phyloP scores from a whole-genome alignment of 495 filamentous ascomycete genomes.

The Annulohypoxylon nitens region DNA sequence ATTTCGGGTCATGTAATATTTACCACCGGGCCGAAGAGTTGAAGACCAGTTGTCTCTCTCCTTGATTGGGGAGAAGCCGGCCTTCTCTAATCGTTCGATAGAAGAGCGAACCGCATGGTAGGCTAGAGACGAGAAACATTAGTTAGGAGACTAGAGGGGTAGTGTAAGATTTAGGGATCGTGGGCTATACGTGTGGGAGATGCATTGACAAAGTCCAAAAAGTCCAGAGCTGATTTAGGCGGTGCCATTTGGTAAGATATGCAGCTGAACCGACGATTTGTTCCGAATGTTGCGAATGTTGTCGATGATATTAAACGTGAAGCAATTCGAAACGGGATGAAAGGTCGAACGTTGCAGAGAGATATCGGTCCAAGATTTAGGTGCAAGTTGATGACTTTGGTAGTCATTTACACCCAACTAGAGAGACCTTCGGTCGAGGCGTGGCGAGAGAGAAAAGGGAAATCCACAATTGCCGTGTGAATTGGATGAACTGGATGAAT shows the following conservation, averaged over 20 bases:
- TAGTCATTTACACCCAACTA: slow-evolving; percentile 34
- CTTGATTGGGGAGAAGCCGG: slow-evolving; percentile 89
- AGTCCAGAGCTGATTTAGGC: slow-evolving; percentile 78
- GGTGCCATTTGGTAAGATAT: slow-evolving; percentile 66
- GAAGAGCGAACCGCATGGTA: slow-evolving; percentile 92
- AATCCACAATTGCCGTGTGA: too few species aligned
- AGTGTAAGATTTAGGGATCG: neutral
- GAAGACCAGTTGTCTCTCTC: slow-evolving; percentile 92
- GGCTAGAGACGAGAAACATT: slow-evolving; percentile 66
- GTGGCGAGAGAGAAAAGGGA: too few species aligned
- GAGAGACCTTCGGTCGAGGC: too few species aligned
- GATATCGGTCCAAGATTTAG: slow-evolving; percentile 10
- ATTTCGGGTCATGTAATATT: slow-evolving; percentile 97
- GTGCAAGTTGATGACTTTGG: slow-evolving; percentile 1
- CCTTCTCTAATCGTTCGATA: slow-evolving; percentile 78
- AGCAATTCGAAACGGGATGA: slow-evolving; percentile 6
- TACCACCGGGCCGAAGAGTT: slow-evolving; percentile 84
- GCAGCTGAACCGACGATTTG: slow-evolving; percentile 35
- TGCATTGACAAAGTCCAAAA: slow-evolving; percentile 92
- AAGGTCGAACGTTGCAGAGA: slow-evolving; percentile 18
- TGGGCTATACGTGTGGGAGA: slow-evolving; percentile 86
- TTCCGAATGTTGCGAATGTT: too few species aligned
- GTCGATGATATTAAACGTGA: neutral
- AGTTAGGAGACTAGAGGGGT: slow-evolving; percentile 25
- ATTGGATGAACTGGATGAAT: too few species aligned